phyloP scores from a whole-genome alignment of 2,329 filamentous ascomycete species.

The Colletotrichum sp. region DNA sequence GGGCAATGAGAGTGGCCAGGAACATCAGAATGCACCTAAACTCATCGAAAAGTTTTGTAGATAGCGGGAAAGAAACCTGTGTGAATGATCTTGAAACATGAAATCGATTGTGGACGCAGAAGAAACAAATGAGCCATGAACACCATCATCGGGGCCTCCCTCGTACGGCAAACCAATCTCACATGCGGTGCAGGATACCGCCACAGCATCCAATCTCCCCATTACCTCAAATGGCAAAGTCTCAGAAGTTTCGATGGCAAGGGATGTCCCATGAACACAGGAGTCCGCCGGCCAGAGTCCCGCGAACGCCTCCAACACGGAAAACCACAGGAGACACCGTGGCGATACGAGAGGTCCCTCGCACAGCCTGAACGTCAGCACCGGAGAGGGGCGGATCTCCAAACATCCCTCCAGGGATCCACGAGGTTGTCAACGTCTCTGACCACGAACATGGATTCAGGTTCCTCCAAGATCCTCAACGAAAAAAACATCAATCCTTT shows the following conservation, averaged over 20 bases:
- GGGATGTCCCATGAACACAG: not conserved
- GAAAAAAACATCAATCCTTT: not conserved
- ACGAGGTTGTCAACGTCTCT: not conserved
- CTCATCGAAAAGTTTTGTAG: not conserved
- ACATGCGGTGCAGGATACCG: not conserved
- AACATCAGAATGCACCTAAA: not conserved
- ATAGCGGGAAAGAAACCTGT: rapidly evolving
- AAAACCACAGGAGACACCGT: not conserved
- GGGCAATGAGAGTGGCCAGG: too few species aligned
- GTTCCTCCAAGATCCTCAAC: not conserved
- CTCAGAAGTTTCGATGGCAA: not conserved
- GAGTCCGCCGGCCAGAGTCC: not conserved
- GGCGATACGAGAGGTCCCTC: not conserved
- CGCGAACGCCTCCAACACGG: not conserved
- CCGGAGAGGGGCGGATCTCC: not conserved
- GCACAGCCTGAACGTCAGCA: not conserved
- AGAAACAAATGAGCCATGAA: not conserved
- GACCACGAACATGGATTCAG: not conserved
- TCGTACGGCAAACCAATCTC: not conserved
- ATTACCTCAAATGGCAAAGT: not conserved
- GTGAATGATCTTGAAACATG: not conserved
- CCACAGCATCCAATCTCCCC: not conserved
- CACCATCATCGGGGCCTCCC: not conserved
- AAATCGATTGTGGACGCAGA: not conserved
- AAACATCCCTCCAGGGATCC: not conserved